Conservation (phyloP, 2,329 filamentous ascomycete species). For the Monosporascus sp. region DNA sequence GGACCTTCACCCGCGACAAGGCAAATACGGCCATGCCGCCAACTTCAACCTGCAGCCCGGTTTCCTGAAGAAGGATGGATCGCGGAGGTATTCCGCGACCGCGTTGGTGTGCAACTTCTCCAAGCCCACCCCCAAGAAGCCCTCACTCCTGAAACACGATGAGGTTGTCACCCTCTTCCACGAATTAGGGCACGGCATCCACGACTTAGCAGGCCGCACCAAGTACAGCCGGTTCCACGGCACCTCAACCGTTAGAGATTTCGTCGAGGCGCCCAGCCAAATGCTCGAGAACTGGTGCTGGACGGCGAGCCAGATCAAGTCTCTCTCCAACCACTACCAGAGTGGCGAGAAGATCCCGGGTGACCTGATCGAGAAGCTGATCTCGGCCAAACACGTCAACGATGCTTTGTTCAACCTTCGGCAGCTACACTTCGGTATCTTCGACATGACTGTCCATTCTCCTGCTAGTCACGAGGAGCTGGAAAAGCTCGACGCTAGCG, state of each 20-base stretch:
- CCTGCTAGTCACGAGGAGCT: conserved; percentile 64
- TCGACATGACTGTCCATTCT: conserved; percentile 77
- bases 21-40: conserved; percentile 81
- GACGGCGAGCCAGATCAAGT: conserved; percentile 58
- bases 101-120: conserved; percentile 83
- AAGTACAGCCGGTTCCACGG: conserved; percentile 64
- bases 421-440: conserved; percentile 76
- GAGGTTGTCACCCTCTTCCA: conserved; percentile 82
- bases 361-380: conserved; percentile 66
- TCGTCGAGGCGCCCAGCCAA: conserved; percentile 66
- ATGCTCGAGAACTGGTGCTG: conserved; percentile 77
- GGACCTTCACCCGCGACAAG: conserved; percentile 72
- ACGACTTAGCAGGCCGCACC: conserved; percentile 60
- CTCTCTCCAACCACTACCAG: conserved; percentile 69
- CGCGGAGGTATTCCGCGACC: conserved; percentile 69
- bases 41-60: conserved; percentile 79
- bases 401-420: conserved; percentile 72
- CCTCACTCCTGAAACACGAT: conserved; percentile 74
- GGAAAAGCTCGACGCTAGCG: conserved; percentile 58
- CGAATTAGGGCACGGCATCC: conserved; percentile 66
- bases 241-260: conserved; percentile 61
- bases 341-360: conserved; percentile 66
- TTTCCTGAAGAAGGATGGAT: conserved; percentile 61
- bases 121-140: conserved; percentile 71
- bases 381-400: conserved; percentile 76